phyloP scores from a whole-genome alignment of 805 yeast species.

The Barnettozyma pratensis region DNA sequence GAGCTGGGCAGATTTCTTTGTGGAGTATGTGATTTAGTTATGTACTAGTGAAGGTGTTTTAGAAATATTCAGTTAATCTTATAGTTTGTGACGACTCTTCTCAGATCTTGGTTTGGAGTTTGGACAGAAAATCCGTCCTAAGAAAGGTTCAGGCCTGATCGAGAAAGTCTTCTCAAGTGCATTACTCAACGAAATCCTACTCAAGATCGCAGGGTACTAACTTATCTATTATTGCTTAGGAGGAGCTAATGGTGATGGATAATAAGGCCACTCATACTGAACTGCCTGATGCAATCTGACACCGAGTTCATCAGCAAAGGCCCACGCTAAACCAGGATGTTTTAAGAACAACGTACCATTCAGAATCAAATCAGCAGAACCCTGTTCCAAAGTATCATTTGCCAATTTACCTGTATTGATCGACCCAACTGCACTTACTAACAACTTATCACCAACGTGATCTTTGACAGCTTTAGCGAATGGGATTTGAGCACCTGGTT shows the following conservation, averaged over 20 bases:
- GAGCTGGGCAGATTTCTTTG: too few relatives aligned
- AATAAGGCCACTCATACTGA: conserved; percentile 29
- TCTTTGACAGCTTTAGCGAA: conserved; percentile 38
- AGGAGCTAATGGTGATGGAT: conserved; percentile 12
- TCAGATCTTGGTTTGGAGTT: too few relatives aligned
- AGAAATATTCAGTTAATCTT: too few relatives aligned
- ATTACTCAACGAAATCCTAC: too few relatives aligned
- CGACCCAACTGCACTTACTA: conserved; percentile 45
- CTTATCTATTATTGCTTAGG: neutral
- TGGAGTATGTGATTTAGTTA: too few relatives aligned
- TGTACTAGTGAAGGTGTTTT: too few relatives aligned
- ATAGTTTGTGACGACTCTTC: too few relatives aligned
- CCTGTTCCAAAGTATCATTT: conserved; percentile 35
- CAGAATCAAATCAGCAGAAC: conserved; percentile 42
- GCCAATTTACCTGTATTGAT: conserved; percentile 33
- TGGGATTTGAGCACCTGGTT: conserved; percentile 33
- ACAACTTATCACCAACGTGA: conserved; percentile 36
- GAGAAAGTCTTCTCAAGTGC: too few relatives aligned
- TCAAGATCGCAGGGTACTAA: conserved; percentile 15
- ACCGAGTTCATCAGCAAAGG: conserved; percentile 46
- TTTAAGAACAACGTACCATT: conserved; percentile 42
- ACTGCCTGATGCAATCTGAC: conserved; percentile 35
- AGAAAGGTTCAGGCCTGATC: too few relatives aligned
- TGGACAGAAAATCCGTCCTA: too few relatives aligned
- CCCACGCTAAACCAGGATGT: conserved; percentile 45